Base-by-base conservation (phyloP, 1,284 basidiomycete species). In the Meira miltonrushii region DNA sequence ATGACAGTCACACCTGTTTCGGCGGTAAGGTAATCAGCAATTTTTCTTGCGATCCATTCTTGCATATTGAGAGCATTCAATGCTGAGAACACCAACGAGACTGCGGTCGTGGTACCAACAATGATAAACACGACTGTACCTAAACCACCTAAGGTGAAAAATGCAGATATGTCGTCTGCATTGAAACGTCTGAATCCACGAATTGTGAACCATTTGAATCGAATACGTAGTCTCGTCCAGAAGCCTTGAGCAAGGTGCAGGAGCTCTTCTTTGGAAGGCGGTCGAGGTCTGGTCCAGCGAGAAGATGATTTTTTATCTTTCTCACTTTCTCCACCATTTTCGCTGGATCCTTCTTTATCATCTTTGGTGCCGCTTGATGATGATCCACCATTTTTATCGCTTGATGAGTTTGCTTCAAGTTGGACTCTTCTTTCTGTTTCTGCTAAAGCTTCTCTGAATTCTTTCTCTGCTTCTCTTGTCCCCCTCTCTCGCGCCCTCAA, bases 161-260 rank as follows among this genome's bases (percentile, higher is more conserved):
- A 97, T 0, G 93, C 94, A 55, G 91, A 94, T 60, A 95, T 88
- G 78, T 98, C 95, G 78, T 99, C 95, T 52, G 90, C 88, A 68
- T 96, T 93, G 81, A 95, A 99, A 68, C 87, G 87, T 38, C 94
- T 85, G 81, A 96, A 99, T 0, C 91, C 92, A 66, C 90, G 85
- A 69, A 98, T 95, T 10, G 92, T 93, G 68, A 94, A 89, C 95
- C 95, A 99, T 78, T 92, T 92, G 81, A 96, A 91, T n/a, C 91
- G 85, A 66, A 99, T 90, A 13, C 88, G 84, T 39, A 90, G 79
- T 1, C 95, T 85, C 67, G 94, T 85, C 88, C 91, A 94, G 79
- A 93, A 92, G 7, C 88, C 87, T 48, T 85, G 88, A 2, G 94
- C 87, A 2, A 92, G 87, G 25, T 85, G 85, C 40, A 98, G 82